Evolutionary conservation across 2,329 filamentous ascomycete species (phyloP).

Genomic region (Fusarium hainanense): DNA sequence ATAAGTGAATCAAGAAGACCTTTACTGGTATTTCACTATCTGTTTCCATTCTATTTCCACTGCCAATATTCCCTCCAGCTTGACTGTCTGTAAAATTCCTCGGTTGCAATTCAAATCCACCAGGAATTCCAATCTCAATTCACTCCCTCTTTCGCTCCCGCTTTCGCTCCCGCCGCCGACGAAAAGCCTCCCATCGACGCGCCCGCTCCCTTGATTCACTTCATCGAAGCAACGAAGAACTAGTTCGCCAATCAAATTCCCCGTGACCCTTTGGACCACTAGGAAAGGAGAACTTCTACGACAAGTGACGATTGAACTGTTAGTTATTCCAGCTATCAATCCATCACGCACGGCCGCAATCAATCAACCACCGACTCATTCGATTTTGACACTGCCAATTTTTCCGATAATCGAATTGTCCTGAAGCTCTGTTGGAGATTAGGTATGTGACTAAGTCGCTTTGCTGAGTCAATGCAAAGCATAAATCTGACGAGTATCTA

Average conservation of each 20-base stretch:
- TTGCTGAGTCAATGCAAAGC: constrained; percentile 17
- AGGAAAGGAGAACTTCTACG: constrained; percentile 16
- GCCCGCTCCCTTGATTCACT: constrained; percentile 46
- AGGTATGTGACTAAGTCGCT: constrained; percentile 44
- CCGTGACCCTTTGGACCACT: constrained; percentile 48
- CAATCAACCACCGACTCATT: constrained; percentile 8
- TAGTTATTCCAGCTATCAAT: constrained; percentile 25
- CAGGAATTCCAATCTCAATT: constrained; percentile 53
- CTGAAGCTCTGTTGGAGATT: constrained; percentile 18
- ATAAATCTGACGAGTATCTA: constrained; percentile 35
- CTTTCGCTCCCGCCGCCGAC: constrained; percentile 31
- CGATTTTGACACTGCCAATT: constrained; percentile 14
- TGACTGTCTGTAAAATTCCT: constrained; percentile 54
- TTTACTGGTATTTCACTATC: constrained; percentile 56
- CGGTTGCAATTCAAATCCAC: constrained; percentile 47
- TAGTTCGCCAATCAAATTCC: constrained; percentile 38
- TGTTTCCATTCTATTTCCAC: constrained; percentile 36
- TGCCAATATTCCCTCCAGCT: constrained; percentile 36
- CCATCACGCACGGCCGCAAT: constrained; percentile 13
- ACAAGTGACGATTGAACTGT: constrained; percentile 29
- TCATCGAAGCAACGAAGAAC: constrained; percentile 40
- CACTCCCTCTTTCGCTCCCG: constrained; percentile 39
- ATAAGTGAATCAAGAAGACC: constrained; percentile 52
- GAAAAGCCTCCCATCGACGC: constrained; percentile 41
- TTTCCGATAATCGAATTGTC: constrained; percentile 22